phyloP scores from a whole-genome alignment of 2,329 filamentous ascomycete genomes.

The Pseudohalonectria lignicola region DNA sequence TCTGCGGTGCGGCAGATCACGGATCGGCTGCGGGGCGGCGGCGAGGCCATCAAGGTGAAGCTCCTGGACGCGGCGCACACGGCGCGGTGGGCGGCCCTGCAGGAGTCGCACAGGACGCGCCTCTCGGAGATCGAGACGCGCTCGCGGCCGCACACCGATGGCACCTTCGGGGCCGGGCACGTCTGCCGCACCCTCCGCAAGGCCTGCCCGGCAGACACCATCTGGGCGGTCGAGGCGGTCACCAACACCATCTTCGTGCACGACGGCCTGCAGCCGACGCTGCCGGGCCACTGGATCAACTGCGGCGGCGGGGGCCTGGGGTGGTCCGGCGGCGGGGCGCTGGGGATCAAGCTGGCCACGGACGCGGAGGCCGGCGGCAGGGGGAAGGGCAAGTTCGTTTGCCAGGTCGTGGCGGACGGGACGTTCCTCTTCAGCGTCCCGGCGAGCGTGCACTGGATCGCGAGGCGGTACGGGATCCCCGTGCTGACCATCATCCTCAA shows the following conservation, averaged over 20 bases:
- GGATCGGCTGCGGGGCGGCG: slow-evolving; percentile 40
- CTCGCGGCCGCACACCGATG: slow-evolving; percentile 47
- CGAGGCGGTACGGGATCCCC: slow-evolving; percentile 32
- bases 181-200: slow-evolving; percentile 23
- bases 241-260: slow-evolving; percentile 56
- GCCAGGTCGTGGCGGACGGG: slow-evolving; percentile 37
- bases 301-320: slow-evolving; percentile 41
- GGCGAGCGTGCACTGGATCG: slow-evolving; percentile 36
- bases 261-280: slow-evolving; percentile 53
- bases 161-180: slow-evolving; percentile 45
- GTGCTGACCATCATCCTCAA: slow-evolving; percentile 37
- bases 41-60: slow-evolving; percentile 19
- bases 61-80: slow-evolving; percentile 25
- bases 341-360: slow-evolving; percentile 37
- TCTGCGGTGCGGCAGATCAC: slow-evolving; percentile 60
- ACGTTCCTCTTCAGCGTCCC: slow-evolving; percentile 37
- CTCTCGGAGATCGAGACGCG: slow-evolving; percentile 47
- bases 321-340: slow-evolving; percentile 38
- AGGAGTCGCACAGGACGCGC: slow-evolving; percentile 45
- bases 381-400: slow-evolving; percentile 36
- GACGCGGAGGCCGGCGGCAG: slow-evolving; percentile 23
- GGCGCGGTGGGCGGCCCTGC: slow-evolving; percentile 40
- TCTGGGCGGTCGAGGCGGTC: slow-evolving; percentile 66
- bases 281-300: slow-evolving; percentile 40
- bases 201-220: slow-evolving; percentile 38